Percentiles rank a stretch among this genome's conserved stretches.
Conservation (phyloP, 305 asterid genomes). For the Fraxinus xanthoxyloides region DNA sequence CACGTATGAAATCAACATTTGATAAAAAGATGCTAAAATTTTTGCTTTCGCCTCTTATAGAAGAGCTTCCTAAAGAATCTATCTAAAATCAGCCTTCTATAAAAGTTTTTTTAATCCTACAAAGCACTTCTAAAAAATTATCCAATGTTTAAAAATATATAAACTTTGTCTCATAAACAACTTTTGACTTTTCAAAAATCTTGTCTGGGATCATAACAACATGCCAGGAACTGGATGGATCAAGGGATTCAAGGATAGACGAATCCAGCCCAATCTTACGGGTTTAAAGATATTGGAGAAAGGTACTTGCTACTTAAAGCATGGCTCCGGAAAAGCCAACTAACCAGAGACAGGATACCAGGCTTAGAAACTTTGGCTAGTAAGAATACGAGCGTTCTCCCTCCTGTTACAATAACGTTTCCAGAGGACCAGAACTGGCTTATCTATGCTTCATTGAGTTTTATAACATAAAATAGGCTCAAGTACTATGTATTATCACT, state of each 20-base stretch:
- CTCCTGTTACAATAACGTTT: neutral
- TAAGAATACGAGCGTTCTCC: neutral
- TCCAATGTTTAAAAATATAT: neutral
- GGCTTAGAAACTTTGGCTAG: neutral
- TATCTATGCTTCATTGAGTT: neutral
- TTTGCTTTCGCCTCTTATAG: too few species aligned
- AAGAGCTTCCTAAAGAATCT: neutral
- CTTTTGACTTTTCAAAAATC: neutral
- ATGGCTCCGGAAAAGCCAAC: neutral
- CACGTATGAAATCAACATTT: neutral
- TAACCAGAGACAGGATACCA: neutral
- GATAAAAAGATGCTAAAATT: neutral
- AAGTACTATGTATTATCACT: neutral
- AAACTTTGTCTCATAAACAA: neutral
- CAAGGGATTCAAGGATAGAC: neutral
- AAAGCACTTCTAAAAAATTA: too few species aligned
- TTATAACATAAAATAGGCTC: neutral
- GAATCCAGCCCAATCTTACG: neutral
- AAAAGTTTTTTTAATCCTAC: neutral
- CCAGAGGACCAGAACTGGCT: neutral
- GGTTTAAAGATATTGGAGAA: neutral
- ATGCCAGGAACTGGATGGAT: neutral
- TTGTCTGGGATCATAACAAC: neutral
- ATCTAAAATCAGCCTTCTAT: neutral
- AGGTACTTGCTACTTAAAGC: neutral